Base-by-base conservation (phyloP, 164 flowering plant species). In the grape (Vitis vinifera) region DNA sequence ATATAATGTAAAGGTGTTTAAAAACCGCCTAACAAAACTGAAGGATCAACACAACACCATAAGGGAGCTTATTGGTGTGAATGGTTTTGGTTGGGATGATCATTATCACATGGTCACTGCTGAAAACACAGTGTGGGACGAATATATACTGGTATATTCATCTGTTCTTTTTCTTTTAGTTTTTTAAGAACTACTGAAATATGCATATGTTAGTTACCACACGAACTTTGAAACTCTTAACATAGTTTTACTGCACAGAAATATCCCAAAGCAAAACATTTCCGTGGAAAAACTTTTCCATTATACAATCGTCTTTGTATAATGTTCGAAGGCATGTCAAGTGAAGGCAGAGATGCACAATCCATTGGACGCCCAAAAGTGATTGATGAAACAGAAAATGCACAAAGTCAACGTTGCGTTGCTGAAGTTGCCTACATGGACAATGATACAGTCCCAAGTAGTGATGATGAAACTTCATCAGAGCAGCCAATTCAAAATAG, bases 31-130 rank as follows among this genome's bases (percentile, higher is more conserved):
- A 55, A 55, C 58, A n/a, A 55, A 55, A 9, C 58, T 55, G 16
- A 55, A 55, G 58, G 58, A 55, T n/a, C 58, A 55, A 16, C 16
- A 55, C 58, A 55, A 55, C 58, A 55, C 58, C 58, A 16, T 55
- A 19, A 55, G 16, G 17, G 23, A 55, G 58, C 58, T 55, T 55
- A 55, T 55, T 55, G 58, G 17, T 15, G 16, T 8, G 16, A 55
- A 55, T 10, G 58, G 58, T 19, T 55, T 55, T 55, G 58, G 58
- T 15, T 55, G 58, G 58, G 58, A 55, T n/a, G 19, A 55, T 55
- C 58, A 15, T 15, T 55, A 55, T 55, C 23, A 55, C 58, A 55
- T 55, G 58, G 58, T 55, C 8, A 55, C 58, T 55, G 58, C 58
- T 55, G 58, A 55, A 10, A 55, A 16, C 58, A 55, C 8, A 4